phyloP scores from a whole-genome alignment of 139 green algal species.

The Coelastrella sp. region DNA sequence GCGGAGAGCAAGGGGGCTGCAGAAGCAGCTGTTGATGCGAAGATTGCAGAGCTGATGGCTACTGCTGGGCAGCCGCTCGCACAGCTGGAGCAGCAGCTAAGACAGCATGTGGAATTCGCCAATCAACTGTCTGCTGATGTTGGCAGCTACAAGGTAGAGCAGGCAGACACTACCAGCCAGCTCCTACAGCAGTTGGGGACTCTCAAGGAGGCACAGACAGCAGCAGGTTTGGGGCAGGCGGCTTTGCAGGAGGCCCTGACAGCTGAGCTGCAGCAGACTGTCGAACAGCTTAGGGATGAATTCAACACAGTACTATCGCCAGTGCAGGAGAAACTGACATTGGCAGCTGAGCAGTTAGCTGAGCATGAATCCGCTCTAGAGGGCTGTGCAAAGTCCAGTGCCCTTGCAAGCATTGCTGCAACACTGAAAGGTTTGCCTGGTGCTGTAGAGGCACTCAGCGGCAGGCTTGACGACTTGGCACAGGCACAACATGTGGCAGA shows the following conservation, averaged over 20 bases:
- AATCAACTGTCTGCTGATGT: conserved; percentile 13
- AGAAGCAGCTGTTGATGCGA: neutral
- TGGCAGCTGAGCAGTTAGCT: neutral
- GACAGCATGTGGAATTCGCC: neutral
- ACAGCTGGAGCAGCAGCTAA: neutral
- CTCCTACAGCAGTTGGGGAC: conserved; percentile 12
- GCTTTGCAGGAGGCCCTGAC: neutral
- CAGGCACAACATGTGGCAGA: conserved; percentile 35
- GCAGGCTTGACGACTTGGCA: conserved; percentile 13
- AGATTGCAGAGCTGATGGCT: neutral
- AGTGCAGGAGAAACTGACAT: neutral
- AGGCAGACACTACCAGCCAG: neutral
- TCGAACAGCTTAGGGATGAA: conserved; percentile 13
- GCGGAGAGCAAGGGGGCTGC: neutral
- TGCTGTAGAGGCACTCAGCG: neutral
- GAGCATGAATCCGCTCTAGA: neutral
- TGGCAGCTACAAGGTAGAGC: neutral
- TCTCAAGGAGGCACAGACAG: neutral
- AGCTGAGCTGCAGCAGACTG: neutral
- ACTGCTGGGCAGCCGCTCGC: neutral
- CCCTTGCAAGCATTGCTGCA: neutral
- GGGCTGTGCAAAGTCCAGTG: conserved; percentile 12
- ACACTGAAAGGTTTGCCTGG: conserved; percentile 14
- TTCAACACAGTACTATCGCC: neutral
- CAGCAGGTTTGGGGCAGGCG: neutral